These are phyloP conservation scores for Murraya paniculata DNA, from an alignment of 345 rosid species.

Conservation along the genomic window DNA sequence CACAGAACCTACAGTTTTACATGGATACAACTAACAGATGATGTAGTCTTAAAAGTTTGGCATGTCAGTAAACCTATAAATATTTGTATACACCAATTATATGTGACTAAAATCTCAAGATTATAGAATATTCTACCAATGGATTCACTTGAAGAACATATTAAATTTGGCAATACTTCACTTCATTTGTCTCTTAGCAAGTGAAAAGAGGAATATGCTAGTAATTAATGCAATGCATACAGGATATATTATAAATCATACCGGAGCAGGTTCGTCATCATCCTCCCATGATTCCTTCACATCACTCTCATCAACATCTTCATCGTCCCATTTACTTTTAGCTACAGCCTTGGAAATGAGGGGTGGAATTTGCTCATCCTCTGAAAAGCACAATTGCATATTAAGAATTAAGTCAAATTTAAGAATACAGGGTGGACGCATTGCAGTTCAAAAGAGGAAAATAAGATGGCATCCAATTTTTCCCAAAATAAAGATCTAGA, in stretches of 20 bases:
- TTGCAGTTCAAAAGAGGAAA: background rate
- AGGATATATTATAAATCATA: slow-evolving; percentile 27
- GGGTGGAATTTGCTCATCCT: slow-evolving; percentile 65
- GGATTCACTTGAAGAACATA: background rate
- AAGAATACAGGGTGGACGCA: background rate
- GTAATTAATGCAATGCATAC: background rate
- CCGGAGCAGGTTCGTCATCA: slow-evolving; percentile 81
- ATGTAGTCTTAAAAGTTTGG: background rate
- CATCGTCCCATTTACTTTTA: slow-evolving; percentile 85
- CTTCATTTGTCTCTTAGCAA: background rate
- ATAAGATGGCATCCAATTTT: background rate
- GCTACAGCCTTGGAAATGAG: slow-evolving; percentile 45
- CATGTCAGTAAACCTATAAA: background rate
- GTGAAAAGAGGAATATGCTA: background rate
- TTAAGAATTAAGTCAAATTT: background rate
- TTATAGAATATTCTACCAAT: background rate
- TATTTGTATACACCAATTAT: background rate
- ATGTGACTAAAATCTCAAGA: too few species aligned
- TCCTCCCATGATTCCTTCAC: slow-evolving; percentile 99
- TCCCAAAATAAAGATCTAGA: background rate
- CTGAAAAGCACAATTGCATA: slow-evolving; percentile 24
- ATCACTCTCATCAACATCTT: slow-evolving; percentile 81
- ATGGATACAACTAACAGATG: background rate
- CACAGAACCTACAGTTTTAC: background rate
- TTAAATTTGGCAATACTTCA: background rate